Evolutionary conservation across 192 early-diverging fungal species (phyloP).

Genomic region (Phycomyces nitens): DNA sequence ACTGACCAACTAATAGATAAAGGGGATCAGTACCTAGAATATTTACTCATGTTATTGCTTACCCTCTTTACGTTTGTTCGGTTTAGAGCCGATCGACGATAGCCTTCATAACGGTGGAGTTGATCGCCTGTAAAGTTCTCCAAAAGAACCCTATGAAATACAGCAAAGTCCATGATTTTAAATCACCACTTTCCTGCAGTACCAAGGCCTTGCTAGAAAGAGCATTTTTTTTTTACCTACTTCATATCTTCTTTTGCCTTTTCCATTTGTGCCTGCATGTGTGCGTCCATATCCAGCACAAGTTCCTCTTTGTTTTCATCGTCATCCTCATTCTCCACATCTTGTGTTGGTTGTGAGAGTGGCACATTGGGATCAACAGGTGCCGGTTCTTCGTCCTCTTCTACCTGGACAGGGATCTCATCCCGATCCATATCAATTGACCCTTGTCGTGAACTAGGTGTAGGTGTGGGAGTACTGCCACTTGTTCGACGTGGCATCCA

Average conservation of each 20-base stretch:
- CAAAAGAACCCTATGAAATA: slow-evolving; percentile 48
- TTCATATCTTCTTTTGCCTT: slow-evolving; percentile 56
- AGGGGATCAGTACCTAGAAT: too few species aligned
- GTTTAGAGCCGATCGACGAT: slow-evolving; percentile 71
- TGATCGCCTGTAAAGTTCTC: slow-evolving; percentile 72
- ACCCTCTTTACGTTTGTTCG: slow-evolving; percentile 76
- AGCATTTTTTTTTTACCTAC: slow-evolving; percentile 21
- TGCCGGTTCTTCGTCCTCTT: slow-evolving; percentile 5
- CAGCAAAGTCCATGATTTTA: too few species aligned
- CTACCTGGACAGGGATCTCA: background rate
- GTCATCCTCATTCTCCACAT: slow-evolving; percentile 47
- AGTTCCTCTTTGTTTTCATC: slow-evolving; percentile 52
- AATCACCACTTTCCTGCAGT: background rate
- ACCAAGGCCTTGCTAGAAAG: background rate
- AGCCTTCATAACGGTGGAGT: slow-evolving; percentile 75
- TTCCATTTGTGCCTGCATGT: slow-evolving; percentile 42
- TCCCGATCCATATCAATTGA: slow-evolving; percentile 23
- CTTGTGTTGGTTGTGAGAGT: slow-evolving; percentile 4
- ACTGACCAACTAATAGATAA: slow-evolving; percentile 62
- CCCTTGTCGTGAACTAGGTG: slow-evolving; percentile 14
- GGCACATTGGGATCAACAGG: background rate
- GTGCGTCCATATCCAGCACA: slow-evolving; percentile 46
- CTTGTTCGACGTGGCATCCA: slow-evolving; percentile 3
- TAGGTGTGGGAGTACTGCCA: background rate
- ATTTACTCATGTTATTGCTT: slow-evolving; percentile 10